Conservation (phyloP, 176 grass and related monocot species). For the Triticum urartu region DNA sequence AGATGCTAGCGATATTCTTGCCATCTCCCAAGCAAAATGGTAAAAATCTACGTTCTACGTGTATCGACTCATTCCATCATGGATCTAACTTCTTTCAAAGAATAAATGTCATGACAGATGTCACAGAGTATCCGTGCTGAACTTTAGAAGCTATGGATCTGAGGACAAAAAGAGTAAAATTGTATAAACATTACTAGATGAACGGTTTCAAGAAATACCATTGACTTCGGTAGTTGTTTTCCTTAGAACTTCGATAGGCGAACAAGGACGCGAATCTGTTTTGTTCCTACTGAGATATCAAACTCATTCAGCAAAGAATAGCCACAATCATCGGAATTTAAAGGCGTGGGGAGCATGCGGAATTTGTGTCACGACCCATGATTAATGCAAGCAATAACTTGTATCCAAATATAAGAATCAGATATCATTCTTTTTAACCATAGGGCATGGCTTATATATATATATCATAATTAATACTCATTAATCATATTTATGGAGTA, state of each 20-base stretch:
- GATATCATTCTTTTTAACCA: not conserved
- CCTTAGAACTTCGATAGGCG: not conserved
- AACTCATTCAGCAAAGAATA: not conserved
- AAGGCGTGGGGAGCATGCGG: not conserved
- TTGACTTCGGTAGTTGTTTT: not conserved
- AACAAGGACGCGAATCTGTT: not conserved
- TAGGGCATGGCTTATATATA: too few relatives aligned
- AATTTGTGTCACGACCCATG: not conserved
- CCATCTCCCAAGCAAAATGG: not conserved
- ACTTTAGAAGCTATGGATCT: not conserved
- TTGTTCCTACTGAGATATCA: not conserved
- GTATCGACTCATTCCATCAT: not conserved
- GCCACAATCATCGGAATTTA: not conserved
- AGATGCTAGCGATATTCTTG: constrained; percentile 24
- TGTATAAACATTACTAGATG: not conserved
- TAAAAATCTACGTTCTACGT: not conserved
- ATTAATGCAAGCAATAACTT: not conserved
- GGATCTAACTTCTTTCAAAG: not conserved
- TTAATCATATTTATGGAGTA: too few relatives aligned
- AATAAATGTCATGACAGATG: not conserved
- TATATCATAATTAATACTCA: too few relatives aligned
- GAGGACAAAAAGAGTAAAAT: not conserved
- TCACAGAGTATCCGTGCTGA: not conserved
- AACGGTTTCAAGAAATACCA: not conserved
- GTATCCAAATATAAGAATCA: not conserved